These are phyloP conservation scores for Mycena albidolilacea DNA, from an alignment of 768 basidiomycete genomes.

Conservation along the genomic window DNA sequence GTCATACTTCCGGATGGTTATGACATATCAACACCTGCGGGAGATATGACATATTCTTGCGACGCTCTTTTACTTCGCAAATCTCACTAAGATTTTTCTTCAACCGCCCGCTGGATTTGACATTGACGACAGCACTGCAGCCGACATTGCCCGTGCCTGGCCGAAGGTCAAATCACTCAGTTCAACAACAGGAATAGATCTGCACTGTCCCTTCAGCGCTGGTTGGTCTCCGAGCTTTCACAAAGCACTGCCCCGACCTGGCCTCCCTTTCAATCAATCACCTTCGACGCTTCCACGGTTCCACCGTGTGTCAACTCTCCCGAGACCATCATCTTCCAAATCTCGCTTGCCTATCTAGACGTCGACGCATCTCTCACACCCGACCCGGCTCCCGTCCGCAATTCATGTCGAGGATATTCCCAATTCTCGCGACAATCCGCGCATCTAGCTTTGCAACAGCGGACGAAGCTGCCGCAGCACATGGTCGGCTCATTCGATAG, in stretches of 20 bases:
- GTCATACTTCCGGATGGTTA: background rate
- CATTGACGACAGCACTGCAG: conserved; percentile 7
- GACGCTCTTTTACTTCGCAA: background rate
- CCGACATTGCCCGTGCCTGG: conserved; percentile 14
- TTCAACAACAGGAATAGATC: background rate
- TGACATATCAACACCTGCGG: background rate
- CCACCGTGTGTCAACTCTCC: background rate
- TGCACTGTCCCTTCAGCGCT: background rate
- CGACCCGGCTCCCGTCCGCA: too few species aligned
- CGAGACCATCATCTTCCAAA: too few species aligned
- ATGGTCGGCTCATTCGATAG: too few species aligned
- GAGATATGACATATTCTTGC: background rate
- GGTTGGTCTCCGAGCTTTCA: background rate
- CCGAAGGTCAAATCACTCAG: background rate
- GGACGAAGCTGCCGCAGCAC: too few species aligned
- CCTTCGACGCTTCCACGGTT: background rate
- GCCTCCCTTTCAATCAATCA: background rate
- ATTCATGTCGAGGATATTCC: too few species aligned
- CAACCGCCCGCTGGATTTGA: background rate
- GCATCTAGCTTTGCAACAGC: too few species aligned
- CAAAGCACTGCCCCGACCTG: background rate
- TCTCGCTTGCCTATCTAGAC: too few species aligned
- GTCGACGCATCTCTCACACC: too few species aligned
- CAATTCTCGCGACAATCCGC: too few species aligned
- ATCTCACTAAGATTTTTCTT: background rate